These are phyloP conservation scores for Basipetospora chlamydospora DNA, from an alignment of 2,329 filamentous ascomycete genomes.

Conservation along the genomic window DNA sequence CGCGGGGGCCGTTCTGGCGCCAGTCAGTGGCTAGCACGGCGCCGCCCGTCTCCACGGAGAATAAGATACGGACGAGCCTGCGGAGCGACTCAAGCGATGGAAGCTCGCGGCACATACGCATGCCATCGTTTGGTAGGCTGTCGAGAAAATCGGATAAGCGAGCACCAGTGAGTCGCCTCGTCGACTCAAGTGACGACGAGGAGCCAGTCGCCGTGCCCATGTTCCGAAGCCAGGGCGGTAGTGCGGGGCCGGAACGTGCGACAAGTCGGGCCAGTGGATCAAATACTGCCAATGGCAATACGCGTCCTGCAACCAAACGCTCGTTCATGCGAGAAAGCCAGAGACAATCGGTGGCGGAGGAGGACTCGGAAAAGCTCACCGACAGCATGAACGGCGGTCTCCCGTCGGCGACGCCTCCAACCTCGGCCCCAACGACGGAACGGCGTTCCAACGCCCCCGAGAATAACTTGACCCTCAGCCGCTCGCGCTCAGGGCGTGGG, in stretches of 20 bases:
- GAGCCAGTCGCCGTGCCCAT: neutral
- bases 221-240: constrained; percentile 19
- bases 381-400: constrained; percentile 41
- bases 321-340: constrained; percentile 18
- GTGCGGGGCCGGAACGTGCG: no score
- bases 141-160: constrained; percentile 24
- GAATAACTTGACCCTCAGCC: constrained; percentile 17
- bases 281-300: no score
- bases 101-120: constrained; percentile 21
- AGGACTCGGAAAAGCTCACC: constrained; percentile 42
- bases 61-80: constrained; percentile 25
- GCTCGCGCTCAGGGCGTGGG: constrained; percentile 27
- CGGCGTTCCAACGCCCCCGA: no score
- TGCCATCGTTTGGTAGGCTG: constrained; percentile 28
- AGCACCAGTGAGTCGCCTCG: constrained; percentile 33
- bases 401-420: neutral
- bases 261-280: no score
- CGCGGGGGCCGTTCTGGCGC: constrained; percentile 37
- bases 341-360: constrained; percentile 21
- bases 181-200: constrained; percentile 48
- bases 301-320: constrained; percentile 2
- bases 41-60: constrained; percentile 21
- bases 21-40: constrained; percentile 23
- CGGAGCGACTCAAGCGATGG: constrained; percentile 25
- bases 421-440: neutral